Conservation (phyloP, 306 rosid genomes). For the Gastrolobium bilobum region DNA sequence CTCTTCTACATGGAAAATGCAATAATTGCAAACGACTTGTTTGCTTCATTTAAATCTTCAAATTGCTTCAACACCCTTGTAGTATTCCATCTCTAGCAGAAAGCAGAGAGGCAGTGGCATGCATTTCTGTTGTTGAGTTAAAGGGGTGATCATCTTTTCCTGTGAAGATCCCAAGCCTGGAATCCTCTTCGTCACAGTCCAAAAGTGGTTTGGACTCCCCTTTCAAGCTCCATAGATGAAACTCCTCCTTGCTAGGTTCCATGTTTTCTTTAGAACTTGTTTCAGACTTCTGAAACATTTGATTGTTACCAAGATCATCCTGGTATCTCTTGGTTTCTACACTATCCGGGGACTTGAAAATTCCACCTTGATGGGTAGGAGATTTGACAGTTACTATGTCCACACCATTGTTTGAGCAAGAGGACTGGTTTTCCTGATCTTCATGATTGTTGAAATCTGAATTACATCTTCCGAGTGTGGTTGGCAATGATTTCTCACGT, state of each 20-base stretch:
- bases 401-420: slow-evolving; percentile 39
- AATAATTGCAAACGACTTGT: slow-evolving; percentile 13
- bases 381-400: slow-evolving; percentile 43
- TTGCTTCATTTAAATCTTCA: slow-evolving; percentile 30
- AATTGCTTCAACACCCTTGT: slow-evolving; percentile 56
- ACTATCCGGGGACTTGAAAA: slow-evolving; percentile 1
- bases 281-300: slow-evolving; percentile 54
- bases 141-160: slow-evolving; percentile 84
- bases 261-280: slow-evolving; percentile 67
- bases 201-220: slow-evolving; percentile 65
- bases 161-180: slow-evolving; percentile 38
- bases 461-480: slow-evolving; percentile 53
- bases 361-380: slow-evolving; percentile 8
- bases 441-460: slow-evolving; percentile 57
- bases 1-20: slow-evolving; percentile 14
- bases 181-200: slow-evolving; percentile 50
- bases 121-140: slow-evolving; percentile 51
- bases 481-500: slow-evolving; percentile 60
- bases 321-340: slow-evolving; percentile 37
- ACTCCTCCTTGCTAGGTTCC: slow-evolving; percentile 68
- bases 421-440: slow-evolving; percentile 55
- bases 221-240: slow-evolving; percentile 54
- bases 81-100: slow-evolving; percentile 56
- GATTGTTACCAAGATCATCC: slow-evolving; percentile 36
- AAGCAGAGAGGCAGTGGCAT: slow-evolving; percentile 63